A percentile compares a stretch with the other conserved stretches of the same genome.
phyloP scores from a whole-genome alignment of 139 green algal genomes.

The Haematococcus lacustris region DNA sequence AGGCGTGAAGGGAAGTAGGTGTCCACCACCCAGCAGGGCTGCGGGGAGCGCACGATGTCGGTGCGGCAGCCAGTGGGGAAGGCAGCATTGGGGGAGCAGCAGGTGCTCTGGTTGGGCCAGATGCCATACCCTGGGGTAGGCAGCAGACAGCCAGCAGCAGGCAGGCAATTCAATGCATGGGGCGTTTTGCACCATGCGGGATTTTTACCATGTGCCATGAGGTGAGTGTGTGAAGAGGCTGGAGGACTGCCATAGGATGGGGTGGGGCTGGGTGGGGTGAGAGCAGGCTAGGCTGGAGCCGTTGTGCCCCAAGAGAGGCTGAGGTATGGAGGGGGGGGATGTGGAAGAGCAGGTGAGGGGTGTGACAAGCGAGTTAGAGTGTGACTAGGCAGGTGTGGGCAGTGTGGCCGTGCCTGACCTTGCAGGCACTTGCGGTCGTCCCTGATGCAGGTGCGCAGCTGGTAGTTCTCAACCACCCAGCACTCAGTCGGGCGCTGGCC shows the following conservation, averaged over 20 bases:
- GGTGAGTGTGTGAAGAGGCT: neutral
- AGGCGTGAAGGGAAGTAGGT: constrained; percentile 34
- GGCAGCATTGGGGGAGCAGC: constrained; percentile 25
- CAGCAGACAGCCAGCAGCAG: too few relatives aligned
- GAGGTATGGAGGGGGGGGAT: neutral
- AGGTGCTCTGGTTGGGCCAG: constrained; percentile 16
- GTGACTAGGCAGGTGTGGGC: neutral
- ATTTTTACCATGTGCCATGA: too few relatives aligned
- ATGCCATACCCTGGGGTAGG: constrained; percentile 43
- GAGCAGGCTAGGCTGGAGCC: neutral
- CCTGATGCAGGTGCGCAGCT: constrained; percentile 26
- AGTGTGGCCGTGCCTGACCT: constrained; percentile 13
- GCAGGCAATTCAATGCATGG: too few relatives aligned
- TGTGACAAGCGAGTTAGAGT: neutral
- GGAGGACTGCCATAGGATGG: neutral
- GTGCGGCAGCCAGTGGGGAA: constrained; percentile 32
- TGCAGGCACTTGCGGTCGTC: constrained; percentile 52
- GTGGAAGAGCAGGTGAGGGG: neutral
- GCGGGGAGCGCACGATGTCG: neutral
- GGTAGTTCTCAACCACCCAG: constrained; percentile 38
- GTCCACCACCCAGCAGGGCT: constrained; percentile 44
- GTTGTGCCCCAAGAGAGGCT: neutral
- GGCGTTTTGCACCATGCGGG: too few relatives aligned
- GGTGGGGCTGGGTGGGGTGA: too few relatives aligned
- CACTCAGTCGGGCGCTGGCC: constrained; percentile 16